A percentile compares a stretch with the other conserved stretches of the same genome.
Conservation (phyloP, 495 filamentous ascomycete species). For the Coniosporium apollinis region DNA sequence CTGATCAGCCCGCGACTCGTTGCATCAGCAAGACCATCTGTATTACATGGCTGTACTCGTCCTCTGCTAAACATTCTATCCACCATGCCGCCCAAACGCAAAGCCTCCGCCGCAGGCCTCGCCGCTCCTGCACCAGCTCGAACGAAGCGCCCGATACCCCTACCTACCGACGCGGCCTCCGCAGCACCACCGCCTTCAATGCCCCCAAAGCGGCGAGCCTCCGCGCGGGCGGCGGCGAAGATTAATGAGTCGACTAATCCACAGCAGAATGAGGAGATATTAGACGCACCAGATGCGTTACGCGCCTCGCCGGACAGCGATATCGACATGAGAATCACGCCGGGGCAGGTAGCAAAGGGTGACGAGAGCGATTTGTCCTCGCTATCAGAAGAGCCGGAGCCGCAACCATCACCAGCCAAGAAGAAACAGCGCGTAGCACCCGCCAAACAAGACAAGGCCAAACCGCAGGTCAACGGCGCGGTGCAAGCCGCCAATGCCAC, state of each 20-base stretch:
- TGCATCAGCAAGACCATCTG: no score
- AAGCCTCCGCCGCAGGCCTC: neutral
- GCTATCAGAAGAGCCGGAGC: conserved; percentile 15
- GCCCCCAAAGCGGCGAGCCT: no score
- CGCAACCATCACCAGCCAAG: conserved; percentile 6
- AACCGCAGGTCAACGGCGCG: conserved; percentile 14
- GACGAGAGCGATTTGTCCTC: conserved; percentile 4
- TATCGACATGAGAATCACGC: conserved; percentile 22
- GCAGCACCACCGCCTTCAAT: conserved; percentile 14
- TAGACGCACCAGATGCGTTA: conserved; percentile 27
- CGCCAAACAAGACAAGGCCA: conserved; percentile 1
- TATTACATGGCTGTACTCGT: no score
- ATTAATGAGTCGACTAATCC: conserved; percentile 22
- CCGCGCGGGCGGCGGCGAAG: no score
- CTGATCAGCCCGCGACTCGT: no score
- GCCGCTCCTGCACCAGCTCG: no score
- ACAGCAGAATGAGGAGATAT: conserved; percentile 24
- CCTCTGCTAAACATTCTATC: neutral
- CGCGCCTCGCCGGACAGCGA: conserved; percentile 26
- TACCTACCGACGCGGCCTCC: no score
- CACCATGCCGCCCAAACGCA: neutral
- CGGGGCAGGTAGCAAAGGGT: conserved; percentile 11
- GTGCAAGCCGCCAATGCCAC: conserved; percentile 15
- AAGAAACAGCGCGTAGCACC: no score
- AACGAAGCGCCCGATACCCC: conserved; percentile 15